Conservation (phyloP, 2,329 filamentous ascomycete genomes). For the Pseudogymnoascus sp. region DNA sequence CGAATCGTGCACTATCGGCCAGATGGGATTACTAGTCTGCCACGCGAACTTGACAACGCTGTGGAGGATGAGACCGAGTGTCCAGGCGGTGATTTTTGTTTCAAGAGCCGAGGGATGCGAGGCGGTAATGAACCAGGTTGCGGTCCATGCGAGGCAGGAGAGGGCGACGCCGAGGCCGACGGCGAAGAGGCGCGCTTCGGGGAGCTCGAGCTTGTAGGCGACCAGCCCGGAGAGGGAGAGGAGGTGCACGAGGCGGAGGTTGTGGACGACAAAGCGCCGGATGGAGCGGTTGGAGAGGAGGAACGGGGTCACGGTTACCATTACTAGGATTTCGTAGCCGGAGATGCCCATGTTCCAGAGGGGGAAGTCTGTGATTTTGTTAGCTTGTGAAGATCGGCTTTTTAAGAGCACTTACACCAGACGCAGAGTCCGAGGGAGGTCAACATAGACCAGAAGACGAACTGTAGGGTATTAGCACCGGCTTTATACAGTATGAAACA, state of each 20-base stretch:
- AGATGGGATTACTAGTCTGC: constrained; percentile 91
- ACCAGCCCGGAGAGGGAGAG: constrained; percentile 70
- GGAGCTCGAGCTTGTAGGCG: constrained; percentile 67
- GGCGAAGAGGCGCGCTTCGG: constrained; percentile 67
- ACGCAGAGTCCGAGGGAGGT: constrained; percentile 83
- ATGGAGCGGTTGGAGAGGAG: constrained; percentile 64
- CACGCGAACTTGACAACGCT: constrained; percentile 87
- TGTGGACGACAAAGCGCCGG: constrained; percentile 57
- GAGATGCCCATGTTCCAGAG: constrained; percentile 99
- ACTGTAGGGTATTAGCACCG: constrained; percentile 41
- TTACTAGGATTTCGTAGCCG: constrained; percentile 83
- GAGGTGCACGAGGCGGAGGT: constrained; percentile 64
- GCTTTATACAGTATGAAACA: background rate
- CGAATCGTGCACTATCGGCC: constrained; percentile 82
- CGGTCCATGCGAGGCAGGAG: constrained; percentile 76
- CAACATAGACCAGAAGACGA: constrained; percentile 90
- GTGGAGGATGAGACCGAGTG: constrained; percentile 74
- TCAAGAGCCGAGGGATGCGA: constrained; percentile 69
- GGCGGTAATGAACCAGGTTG: constrained; percentile 71
- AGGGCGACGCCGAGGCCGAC: constrained; percentile 75
- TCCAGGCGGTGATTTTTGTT: constrained; percentile 70
- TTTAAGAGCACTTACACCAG: constrained; percentile 66
- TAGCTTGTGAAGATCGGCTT: constrained; percentile 9
- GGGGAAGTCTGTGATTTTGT: constrained; percentile 65
- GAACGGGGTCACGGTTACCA: constrained; percentile 74